A percentile compares a stretch with the other conserved stretches of the same genome.
Conservation (phyloP, 305 asterid species). For the Fraxinus floribunda region DNA sequence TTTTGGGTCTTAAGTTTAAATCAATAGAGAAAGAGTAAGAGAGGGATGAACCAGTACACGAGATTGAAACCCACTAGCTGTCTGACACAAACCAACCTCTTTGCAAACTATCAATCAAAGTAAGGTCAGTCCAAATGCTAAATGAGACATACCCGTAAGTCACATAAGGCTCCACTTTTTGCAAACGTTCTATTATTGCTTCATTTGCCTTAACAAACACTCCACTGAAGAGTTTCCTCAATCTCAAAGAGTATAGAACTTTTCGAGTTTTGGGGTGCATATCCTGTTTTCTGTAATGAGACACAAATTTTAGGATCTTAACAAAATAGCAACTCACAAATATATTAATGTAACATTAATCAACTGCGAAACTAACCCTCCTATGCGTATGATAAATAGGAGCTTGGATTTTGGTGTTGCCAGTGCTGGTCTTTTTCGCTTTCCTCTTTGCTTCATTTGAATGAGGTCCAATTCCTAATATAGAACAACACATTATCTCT, state of each 20-base stretch:
- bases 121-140: background rate
- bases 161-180: constrained; percentile 82
- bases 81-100: background rate
- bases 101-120: background rate
- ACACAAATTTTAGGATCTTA: constrained; percentile 7
- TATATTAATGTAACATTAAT: background rate
- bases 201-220: constrained; percentile 73
- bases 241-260: constrained; percentile 64
- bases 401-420: constrained; percentile 54
- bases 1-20: background rate
- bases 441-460: constrained; percentile 77
- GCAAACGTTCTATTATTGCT: constrained; percentile 54
- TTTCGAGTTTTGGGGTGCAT: constrained; percentile 76
- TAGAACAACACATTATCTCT: constrained; percentile 13
- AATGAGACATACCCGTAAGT: constrained; percentile 75
- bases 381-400: constrained; percentile 73
- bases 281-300: constrained; percentile 64
- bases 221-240: constrained; percentile 65
- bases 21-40: background rate
- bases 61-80: background rate
- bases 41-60: background rate
- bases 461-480: constrained; percentile 77
- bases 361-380: constrained; percentile 59
- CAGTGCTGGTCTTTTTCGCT: constrained; percentile 38
- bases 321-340: background rate